Conservation (phyloP, 2,329 filamentous ascomycete species). For the Coleophoma cylindrospora region DNA sequence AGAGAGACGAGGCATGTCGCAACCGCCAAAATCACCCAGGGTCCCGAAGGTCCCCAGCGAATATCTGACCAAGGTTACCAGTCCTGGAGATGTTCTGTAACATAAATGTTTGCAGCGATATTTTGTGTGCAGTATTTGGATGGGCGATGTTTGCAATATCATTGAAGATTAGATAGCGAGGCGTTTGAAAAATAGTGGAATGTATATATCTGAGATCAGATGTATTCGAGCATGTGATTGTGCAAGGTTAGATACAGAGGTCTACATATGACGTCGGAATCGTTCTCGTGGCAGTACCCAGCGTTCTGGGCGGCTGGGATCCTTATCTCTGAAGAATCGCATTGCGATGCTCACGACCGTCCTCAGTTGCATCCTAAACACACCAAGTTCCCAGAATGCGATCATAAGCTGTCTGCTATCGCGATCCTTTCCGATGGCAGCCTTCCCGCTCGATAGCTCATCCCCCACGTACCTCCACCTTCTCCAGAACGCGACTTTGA, state of each 20-base stretch:
- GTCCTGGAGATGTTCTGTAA: conserved; percentile 13
- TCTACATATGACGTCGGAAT: too few relatives aligned
- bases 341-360: too few relatives aligned
- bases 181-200: too few relatives aligned
- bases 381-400: neutral
- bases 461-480: conserved; percentile 28
- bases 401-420: neutral
- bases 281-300: too few relatives aligned
- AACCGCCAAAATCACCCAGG: conserved; percentile 24
- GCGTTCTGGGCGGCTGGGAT: too few relatives aligned
- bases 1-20: conserved; percentile 20
- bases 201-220: too few relatives aligned
- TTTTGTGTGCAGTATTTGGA: neutral
- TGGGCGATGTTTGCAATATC: neutral
- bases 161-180: neutral
- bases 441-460: neutral
- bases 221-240: too few relatives aligned
- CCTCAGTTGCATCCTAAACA: too few relatives aligned
- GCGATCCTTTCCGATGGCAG: neutral
- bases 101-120: neutral
- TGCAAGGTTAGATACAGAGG: too few relatives aligned
- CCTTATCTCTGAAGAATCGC: too few relatives aligned
- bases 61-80: conserved; percentile 18
- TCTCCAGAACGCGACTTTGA: conserved; percentile 41
- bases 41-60: conserved; percentile 26